These are phyloP conservation scores for Backusella australiensis DNA, from an alignment of 192 early-diverging fungal species.

Conservation along the genomic window DNA sequence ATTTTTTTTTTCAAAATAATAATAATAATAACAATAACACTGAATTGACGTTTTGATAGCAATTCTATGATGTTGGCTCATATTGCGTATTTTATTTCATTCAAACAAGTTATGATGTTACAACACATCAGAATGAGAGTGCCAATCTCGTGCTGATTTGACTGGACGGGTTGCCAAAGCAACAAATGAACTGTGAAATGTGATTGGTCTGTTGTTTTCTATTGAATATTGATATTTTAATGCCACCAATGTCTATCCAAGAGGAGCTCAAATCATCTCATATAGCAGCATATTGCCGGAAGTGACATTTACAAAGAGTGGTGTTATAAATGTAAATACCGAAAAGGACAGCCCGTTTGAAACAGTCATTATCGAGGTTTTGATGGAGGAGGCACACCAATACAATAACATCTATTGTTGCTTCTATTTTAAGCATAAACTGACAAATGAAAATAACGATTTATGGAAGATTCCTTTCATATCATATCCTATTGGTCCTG, in stretches of 20 bases:
- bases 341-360: too few species aligned
- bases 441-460: too few species aligned
- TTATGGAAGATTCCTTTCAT: too few species aligned
- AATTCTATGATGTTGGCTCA: neutral
- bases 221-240: neutral
- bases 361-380: too few species aligned
- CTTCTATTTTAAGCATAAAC: too few species aligned
- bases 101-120: neutral
- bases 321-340: too few species aligned
- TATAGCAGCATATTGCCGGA: too few species aligned
- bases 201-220: neutral
- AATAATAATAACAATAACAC: neutral
- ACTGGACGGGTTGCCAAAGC: neutral
- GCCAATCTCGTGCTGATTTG: neutral
- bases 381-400: too few species aligned
- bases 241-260: neutral
- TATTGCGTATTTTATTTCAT: neutral
- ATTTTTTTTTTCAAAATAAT: neutral
- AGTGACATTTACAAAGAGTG: too few species aligned
- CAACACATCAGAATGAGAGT: neutral
- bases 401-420: too few species aligned
- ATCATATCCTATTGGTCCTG: too few species aligned
- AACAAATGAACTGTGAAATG: neutral
- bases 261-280: too few species aligned
- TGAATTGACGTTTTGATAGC: neutral